phyloP scores from a whole-genome alignment of 139 green algal genomes.

The Pseudopediastrum boryanum region DNA sequence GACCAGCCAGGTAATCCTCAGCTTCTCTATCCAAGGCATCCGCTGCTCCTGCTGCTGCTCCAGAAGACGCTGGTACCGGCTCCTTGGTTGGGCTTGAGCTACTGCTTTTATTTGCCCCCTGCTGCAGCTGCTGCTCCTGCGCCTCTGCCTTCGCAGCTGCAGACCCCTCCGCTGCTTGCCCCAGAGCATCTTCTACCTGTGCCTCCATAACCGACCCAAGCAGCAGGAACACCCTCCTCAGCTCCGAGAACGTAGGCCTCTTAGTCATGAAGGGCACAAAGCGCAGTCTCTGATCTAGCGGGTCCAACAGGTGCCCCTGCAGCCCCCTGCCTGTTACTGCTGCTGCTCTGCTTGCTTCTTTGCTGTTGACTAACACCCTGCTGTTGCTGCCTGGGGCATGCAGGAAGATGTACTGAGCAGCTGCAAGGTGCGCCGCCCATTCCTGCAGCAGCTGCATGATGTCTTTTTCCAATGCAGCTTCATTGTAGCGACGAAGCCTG shows the following conservation, averaged over 20 bases:
- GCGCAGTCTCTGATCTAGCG: constrained; percentile 65
- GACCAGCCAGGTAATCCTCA: too few species aligned
- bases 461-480: constrained; percentile 64
- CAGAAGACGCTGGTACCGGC: too few species aligned
- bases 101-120: neutral
- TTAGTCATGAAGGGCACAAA: constrained; percentile 79
- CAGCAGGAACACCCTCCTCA: constrained; percentile 69
- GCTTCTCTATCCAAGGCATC: too few species aligned
- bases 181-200: neutral
- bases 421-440: constrained; percentile 58
- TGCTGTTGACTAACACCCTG: constrained; percentile 36
- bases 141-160: constrained; percentile 8
- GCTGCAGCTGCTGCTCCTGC: neutral
- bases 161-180: neutral
- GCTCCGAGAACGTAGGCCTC: constrained; percentile 86
- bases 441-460: constrained; percentile 62
- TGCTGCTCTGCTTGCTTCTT: constrained; percentile 8
- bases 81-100: neutral
- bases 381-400: constrained; percentile 26
- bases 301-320: constrained; percentile 30
- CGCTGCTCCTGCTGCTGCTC: too few species aligned
- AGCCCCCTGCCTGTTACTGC: neutral
- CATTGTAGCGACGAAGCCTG: constrained; percentile 87
- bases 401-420: constrained; percentile 30
- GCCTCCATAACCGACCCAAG: constrained; percentile 63